Conservation (phyloP, 176 grass and related monocot species). For the Hordeum vulgare region MorexV3_pseudomolecules_assembly NC_058524.1:43245256-43245755, state of each 20-base stretch:
- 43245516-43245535: conserved; percentile 59
- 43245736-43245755: conserved; percentile 51
- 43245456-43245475: conserved; percentile 77
- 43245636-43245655: neutral
- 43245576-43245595: conserved; percentile 68
- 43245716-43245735: neutral
- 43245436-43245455: conserved; percentile 78
- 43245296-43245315: neutral
- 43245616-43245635: neutral
- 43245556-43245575: conserved; percentile 98
- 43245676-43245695: neutral
- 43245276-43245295: neutral
- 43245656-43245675: neutral
- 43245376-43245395: conserved; percentile 84
- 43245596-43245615: too few relatives aligned
- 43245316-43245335: neutral
- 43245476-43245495: conserved; percentile 82
- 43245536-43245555: conserved; percentile 84
- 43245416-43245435: conserved; percentile 63
- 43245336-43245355: conserved; percentile 42
- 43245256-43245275: conserved; percentile 39
- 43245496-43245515: conserved; percentile 69
- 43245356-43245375: conserved; percentile 64
- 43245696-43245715: too few relatives aligned
- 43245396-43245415: conserved; percentile 75